Conservation (phyloP, 352 stramenopile genomes). For the Phytophthora niederhauseri region DNA sequence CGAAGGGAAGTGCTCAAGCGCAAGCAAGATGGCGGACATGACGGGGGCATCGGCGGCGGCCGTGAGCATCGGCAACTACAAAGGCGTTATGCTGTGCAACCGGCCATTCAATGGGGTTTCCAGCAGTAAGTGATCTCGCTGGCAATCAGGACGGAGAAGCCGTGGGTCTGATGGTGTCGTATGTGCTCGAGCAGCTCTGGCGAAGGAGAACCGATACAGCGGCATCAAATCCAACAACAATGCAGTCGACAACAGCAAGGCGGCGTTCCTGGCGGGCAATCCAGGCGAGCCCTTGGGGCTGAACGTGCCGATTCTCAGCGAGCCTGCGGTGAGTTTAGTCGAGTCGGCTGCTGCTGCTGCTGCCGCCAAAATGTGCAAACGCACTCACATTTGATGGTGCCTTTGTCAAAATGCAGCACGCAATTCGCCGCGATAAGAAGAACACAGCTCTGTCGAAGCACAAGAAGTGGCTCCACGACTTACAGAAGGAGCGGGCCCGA, state of each 20-base stretch:
- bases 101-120: conserved; percentile 91
- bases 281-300: conserved; percentile 70
- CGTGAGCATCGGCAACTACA: conserved; percentile 95
- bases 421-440: conserved; percentile 89
- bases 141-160: not conserved
- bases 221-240: conserved; percentile 48
- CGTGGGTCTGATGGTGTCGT: conserved; percentile 7
- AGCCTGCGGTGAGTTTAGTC: conserved; percentile 52
- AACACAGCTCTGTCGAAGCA: conserved; percentile 93
- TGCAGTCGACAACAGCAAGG: conserved; percentile 56
- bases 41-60: conserved; percentile 44
- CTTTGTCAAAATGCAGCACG: conserved; percentile 45
- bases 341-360: not conserved
- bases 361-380: not conserved
- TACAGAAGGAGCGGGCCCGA: conserved; percentile 91
- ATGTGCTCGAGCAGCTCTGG: conserved; percentile 42
- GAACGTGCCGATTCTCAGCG: conserved; percentile 82
- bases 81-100: conserved; percentile 96
- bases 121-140: conserved; percentile 51
- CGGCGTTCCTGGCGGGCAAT: conserved; percentile 75
- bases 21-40: conserved; percentile 36
- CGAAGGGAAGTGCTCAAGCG: not conserved
- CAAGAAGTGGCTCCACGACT: conserved; percentile 93
- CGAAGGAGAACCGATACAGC: conserved; percentile 49
- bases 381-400: not conserved